Base-by-base conservation (phyloP, 2,329 filamentous ascomycete species). In the Alternaria rosae region DNA sequence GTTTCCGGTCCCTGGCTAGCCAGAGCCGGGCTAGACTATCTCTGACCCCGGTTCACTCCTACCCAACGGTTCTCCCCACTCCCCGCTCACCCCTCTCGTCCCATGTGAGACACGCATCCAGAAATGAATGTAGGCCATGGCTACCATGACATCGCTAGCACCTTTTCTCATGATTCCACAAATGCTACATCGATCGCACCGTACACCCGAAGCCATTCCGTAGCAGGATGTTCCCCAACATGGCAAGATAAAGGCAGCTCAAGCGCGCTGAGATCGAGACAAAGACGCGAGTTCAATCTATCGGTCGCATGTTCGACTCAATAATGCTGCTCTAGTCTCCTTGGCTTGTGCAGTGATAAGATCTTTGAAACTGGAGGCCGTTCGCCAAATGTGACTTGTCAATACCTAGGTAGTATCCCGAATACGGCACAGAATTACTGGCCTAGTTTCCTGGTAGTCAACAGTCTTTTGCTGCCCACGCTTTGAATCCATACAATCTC, bases 101-200 rank as follows among this genome's bases (percentile, higher is more conserved):
- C 8, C 43, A 2, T n/a, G 43, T n/a, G 43, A 44, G 21, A 1
- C 4, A 4, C 43, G 13, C 5, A 45, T 26, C 5, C n/a, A 13
- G 32, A 2, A 35, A 1, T 1, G 13, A 1, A 15, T 9, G 8
- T 0, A n/a, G 7, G 1, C 1, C 15, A 35, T 35, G 2, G 15
- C 32, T 35, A 9, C 7, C 8, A 1, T 8, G 12, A 13, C 12
- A 9, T 0, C 7, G 4, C 32, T 35, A 5, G 15, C 32, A 9
- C 4, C 13, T n/a, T 5, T 1, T 9, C 35, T 17, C 4, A 17
- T 0, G 15, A 1, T 11, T 9, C 5, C 0, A 6, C n/a, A 6
- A 38, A 0, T 0, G 9, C 35, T 0, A 5, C n/a, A 6, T 17
- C 35, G 2, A 17, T 11, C 8, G 15, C 2, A 38, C 15, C 3